Conservation (phyloP, 2,329 filamentous ascomycete species). For the Dothistroma pini region DNA sequence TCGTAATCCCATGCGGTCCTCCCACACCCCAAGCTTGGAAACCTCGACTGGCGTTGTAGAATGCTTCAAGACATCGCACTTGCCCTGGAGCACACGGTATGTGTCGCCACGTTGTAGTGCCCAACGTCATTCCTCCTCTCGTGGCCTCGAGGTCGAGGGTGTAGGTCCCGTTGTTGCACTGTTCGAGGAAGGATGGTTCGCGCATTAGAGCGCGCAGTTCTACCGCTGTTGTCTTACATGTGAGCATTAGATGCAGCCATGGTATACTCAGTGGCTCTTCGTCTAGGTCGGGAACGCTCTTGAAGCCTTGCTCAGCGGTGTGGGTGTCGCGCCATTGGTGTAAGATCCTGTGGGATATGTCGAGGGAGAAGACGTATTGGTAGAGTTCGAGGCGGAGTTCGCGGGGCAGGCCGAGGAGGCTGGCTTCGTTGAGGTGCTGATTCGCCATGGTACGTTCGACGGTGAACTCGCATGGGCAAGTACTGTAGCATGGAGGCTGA, state of each 20-base stretch:
- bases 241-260: conserved; percentile 22
- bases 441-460: not conserved
- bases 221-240: conserved; percentile 15
- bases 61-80: conserved; percentile 11
- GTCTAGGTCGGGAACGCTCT: conserved; percentile 30
- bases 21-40: conserved; percentile 19
- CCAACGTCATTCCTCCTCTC: conserved; percentile 9
- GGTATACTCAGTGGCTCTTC: conserved; percentile 14
- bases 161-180: conserved; percentile 11
- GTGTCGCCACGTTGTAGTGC: conserved; percentile 16
- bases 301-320: conserved; percentile 38
- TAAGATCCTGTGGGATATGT: conserved; percentile 12
- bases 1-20: conserved; percentile 16
- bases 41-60: conserved; percentile 14
- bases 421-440: conserved; percentile 5
- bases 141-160: conserved; percentile 17
- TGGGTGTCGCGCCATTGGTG: conserved; percentile 13
- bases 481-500: too few relatives aligned
- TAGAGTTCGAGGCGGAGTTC: conserved; percentile 21
- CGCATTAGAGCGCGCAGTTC: conserved; percentile 17
- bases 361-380: conserved; percentile 14
- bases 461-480: too few relatives aligned
- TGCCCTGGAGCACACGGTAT: conserved; percentile 20
- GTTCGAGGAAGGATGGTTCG: conserved; percentile 8
- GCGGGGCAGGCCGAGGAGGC: conserved; percentile 16